Conservation (phyloP, 2,329 filamentous ascomycete species). For the Ophioceras dolichostomum region DNA sequence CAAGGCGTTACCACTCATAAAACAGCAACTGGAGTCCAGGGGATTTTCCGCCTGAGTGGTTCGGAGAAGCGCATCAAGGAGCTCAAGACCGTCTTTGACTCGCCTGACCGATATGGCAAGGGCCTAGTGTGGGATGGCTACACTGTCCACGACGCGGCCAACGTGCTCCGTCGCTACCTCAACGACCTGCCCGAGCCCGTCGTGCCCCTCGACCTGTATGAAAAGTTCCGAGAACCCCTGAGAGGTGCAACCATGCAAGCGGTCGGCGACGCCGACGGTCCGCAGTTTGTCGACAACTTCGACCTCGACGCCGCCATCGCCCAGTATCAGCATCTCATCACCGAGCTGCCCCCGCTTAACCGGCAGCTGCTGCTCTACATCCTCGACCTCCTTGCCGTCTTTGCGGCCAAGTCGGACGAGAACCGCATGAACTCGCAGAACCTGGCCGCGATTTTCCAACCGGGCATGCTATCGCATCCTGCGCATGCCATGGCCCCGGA, state of each 20-base stretch:
- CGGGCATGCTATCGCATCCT: slow-evolving; percentile 89
- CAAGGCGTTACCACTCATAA: too few species aligned
- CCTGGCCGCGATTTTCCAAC: slow-evolving; percentile 92
- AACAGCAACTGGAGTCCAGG: slow-evolving; percentile 82
- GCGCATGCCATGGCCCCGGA: slow-evolving; percentile 89
- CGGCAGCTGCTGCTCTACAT: slow-evolving; percentile 92
- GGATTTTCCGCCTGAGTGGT: slow-evolving; percentile 90
- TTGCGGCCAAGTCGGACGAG: slow-evolving; percentile 89
- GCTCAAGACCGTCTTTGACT: slow-evolving; percentile 82
- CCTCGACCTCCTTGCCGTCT: slow-evolving; percentile 87
- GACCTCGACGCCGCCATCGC: slow-evolving; percentile 64
- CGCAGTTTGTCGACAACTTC: slow-evolving; percentile 62
- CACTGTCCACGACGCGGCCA: slow-evolving; percentile 95
- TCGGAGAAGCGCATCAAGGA: slow-evolving; percentile 99
- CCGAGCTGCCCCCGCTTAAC: slow-evolving; percentile 83
- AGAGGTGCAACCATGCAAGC: slow-evolving; percentile 59
- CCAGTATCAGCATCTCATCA: slow-evolving; percentile 82
- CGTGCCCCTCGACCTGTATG: slow-evolving; percentile 86
- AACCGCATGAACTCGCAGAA: slow-evolving; percentile 96
- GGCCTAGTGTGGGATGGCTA: slow-evolving; percentile 95
- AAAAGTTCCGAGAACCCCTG: slow-evolving; percentile 77
- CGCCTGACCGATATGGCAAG: slow-evolving; percentile 90
- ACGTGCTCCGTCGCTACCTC: slow-evolving; percentile 87
- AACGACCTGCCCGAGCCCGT: slow-evolving; percentile 96
- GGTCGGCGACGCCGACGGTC: slow-evolving; percentile 54